These are phyloP conservation scores for Fraxinus angustifolia DNA, from an alignment of 305 asterid genomes.

Conservation along the genomic window DNA sequence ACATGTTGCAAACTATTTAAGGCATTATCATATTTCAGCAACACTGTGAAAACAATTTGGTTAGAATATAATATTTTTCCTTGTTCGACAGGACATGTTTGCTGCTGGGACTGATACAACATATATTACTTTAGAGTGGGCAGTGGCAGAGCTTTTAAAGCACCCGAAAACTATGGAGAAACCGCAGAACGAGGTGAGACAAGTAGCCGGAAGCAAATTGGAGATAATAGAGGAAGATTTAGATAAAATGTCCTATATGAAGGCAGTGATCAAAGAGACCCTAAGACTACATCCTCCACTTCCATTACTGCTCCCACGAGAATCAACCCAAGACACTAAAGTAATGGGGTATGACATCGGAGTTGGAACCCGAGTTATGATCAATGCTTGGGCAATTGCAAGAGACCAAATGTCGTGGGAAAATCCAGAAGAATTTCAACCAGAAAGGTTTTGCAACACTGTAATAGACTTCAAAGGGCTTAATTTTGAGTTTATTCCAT, in stretches of 20 bases:
- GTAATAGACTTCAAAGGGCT: not conserved
- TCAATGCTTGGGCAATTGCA: not conserved
- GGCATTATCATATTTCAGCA: not conserved
- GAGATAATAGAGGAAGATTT: conserved; percentile 24
- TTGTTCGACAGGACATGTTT: conserved; percentile 1
- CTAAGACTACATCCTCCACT: conserved; percentile 24
- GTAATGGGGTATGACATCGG: not conserved
- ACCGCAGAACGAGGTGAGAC: conserved; percentile 23
- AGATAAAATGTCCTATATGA: conserved; percentile 17
- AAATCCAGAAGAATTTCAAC: not conserved
- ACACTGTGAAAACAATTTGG: not conserved
- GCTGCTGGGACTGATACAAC: conserved; percentile 6
- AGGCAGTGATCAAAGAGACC: conserved; percentile 29
- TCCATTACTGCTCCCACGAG: conserved; percentile 8
- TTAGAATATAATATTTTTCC: not conserved
- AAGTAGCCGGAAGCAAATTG: not conserved
- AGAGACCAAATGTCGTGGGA: not conserved
- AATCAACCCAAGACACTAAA: not conserved
- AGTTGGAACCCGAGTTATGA: not conserved
- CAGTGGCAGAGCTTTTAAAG: not conserved
- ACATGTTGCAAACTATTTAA: not conserved
- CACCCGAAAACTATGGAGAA: not conserved
- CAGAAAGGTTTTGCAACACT: not conserved
- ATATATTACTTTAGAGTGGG: not conserved
- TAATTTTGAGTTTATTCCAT: not conserved